phyloP scores from a whole-genome alignment of 73 alveolate species.

The Symbiodinium pilosum region DNA sequence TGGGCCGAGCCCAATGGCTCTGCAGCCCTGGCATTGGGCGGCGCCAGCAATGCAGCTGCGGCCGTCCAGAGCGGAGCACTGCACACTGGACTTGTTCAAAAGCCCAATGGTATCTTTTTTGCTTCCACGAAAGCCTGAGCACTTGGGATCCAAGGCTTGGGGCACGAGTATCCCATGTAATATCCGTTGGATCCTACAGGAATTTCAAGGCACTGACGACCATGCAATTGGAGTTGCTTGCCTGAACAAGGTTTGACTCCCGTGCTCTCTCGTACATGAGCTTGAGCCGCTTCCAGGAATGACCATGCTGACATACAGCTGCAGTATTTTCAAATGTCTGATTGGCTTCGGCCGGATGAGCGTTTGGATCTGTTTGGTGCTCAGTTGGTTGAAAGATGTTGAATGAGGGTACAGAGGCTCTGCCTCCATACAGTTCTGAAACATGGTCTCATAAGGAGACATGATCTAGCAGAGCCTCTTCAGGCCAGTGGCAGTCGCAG shows the following conservation, averaged over 20 bases:
- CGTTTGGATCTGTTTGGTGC: constrained; percentile 46
- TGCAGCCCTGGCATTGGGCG: constrained; percentile 57
- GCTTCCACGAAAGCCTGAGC: too few relatives aligned
- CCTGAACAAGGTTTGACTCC: neutral
- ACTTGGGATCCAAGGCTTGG: constrained; percentile 30
- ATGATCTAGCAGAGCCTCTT: constrained; percentile 41
- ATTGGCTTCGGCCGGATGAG: constrained; percentile 82
- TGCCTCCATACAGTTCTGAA: neutral
- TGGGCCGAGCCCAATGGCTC: constrained; percentile 37
- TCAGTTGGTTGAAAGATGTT: too few relatives aligned
- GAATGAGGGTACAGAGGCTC: neutral
- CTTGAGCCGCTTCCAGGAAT: neutral
- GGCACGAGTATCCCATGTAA: constrained; percentile 56
- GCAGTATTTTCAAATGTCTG: constrained; percentile 68
- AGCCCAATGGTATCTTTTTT: neutral
- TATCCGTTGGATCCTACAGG: constrained; percentile 67
- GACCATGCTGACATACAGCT: constrained; percentile 34
- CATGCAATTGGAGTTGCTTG: constrained; percentile 35
- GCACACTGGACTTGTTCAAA: neutral
- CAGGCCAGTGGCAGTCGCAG: constrained; percentile 27
- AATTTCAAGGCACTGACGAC: constrained; percentile 35
- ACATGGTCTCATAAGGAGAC: constrained; percentile 30
- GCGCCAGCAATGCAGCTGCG: constrained; percentile 69
- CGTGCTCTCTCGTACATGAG: neutral
- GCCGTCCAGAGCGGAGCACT: constrained; percentile 45